Evolutionary conservation across 2,329 filamentous ascomycete genomes (phyloP), one percentile per base, ranked within the genome.

Genomic region (Lomentospora prolificans): DNA sequence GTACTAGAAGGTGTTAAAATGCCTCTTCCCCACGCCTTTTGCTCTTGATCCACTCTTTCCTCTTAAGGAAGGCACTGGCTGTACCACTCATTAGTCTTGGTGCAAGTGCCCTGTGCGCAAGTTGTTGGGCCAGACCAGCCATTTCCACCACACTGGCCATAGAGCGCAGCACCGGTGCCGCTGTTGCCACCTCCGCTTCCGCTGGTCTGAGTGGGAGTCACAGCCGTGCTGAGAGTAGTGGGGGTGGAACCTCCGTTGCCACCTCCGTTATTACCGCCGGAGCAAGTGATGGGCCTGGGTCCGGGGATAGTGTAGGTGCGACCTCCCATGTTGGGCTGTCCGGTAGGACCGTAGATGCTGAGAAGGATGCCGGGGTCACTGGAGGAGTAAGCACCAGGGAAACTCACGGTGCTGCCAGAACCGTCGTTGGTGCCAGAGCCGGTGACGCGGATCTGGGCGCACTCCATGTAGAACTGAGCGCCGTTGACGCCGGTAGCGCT

Each of bases 291-390:
- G 25, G 62, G 61, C 2, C 55, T 31, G 14, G 68, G 67, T 2
- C 69, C 69, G n/a, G 69, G 69, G 55, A 70, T 69, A 19, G 55
- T 57, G 61, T 72, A 72, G 7, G 62, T 9, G 19, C 65, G 60
- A 9, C 67, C 67, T 51, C 64, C 64, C 57, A 64, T 66, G 58
- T 62, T 64, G 3, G 68, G 63, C 46, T 60, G 57, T 39, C 68
- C 68, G 28, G 50, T 57, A 55, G 41, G 60, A 55, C 65, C 65
- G 58, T 72, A 70, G 57, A 71, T 71, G 59, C 53, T 64, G 50
- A 70, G 27, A 4, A 63, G 56, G 51, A 72, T 68, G 41, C 68
- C 68, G 1, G 69, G 66, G 57, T 72, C 61, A 54, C 53, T 64
- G n/a, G 63, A 57, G 19, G 60, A 59, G 62, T 71, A 71, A 2